These are phyloP conservation scores for Naumovozyma dairenensis DNA, from an alignment of 805 yeast genomes.

Conservation along the genomic window DNA sequence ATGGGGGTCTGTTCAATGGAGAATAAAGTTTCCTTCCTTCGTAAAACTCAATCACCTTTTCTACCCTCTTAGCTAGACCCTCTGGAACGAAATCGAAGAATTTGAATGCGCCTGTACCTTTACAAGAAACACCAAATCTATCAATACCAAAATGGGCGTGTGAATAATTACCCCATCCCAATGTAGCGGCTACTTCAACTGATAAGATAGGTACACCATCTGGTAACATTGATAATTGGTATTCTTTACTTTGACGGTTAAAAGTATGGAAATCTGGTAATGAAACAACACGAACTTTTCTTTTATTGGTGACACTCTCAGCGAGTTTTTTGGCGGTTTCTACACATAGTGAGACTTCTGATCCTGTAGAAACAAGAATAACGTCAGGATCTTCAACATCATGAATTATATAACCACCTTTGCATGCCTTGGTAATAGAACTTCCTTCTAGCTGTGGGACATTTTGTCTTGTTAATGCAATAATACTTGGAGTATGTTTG, in stretches of 20 bases:
- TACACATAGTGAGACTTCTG: slow-evolving; percentile 75
- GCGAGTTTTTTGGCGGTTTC: slow-evolving; percentile 69
- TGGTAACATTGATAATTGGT: slow-evolving; percentile 81
- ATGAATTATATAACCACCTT: slow-evolving; percentile 85
- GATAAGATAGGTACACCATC: slow-evolving; percentile 89
- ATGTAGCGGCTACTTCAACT: slow-evolving; percentile 84
- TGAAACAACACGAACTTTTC: slow-evolving; percentile 77
- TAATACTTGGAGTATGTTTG: slow-evolving; percentile 57
- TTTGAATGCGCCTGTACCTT: slow-evolving; percentile 73
- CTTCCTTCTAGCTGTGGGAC: slow-evolving; percentile 92
- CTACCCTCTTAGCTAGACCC: slow-evolving; percentile 81
- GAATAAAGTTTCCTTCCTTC: slow-evolving; percentile 62
- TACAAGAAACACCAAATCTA: slow-evolving; percentile 96
- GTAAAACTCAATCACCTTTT: slow-evolving; percentile 71
- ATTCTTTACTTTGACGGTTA: slow-evolving; percentile 71
- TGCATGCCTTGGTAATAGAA: slow-evolving; percentile 77
- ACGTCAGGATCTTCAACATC: slow-evolving; percentile 53
- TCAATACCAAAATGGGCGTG: slow-evolving; percentile 94
- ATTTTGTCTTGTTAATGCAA: slow-evolving; percentile 79
- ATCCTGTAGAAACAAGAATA: slow-evolving; percentile 83
- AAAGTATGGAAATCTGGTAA: slow-evolving; percentile 89
- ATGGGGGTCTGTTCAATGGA: slow-evolving; percentile 66
- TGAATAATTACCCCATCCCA: slow-evolving; percentile 90
- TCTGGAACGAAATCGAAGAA: slow-evolving; percentile 85
- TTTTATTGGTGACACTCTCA: slow-evolving; percentile 34